Base-by-base conservation (phyloP, 106 monocot genomes). In the Dioscorea alata region DNA sequence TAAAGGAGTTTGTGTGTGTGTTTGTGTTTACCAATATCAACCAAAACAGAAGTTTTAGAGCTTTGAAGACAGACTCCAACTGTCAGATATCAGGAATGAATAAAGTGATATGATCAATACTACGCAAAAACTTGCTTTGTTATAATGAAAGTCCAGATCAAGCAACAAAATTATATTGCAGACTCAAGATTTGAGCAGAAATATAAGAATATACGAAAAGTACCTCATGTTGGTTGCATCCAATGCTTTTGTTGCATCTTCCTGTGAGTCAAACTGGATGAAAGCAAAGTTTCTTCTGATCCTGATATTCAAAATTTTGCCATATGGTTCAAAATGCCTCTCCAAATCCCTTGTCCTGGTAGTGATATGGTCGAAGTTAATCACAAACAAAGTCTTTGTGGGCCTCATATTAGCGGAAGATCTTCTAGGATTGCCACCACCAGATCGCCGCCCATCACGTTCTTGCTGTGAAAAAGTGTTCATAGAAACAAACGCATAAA, bases 201-300 rank as follows among this genome's bases (percentile, higher is more conserved):
- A 42, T 42, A 42, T 10, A 42, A 42, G 28, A 42, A 42, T 42
- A 42, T 10, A 42, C 2, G 28, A 42, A 42, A 42, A 8, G 42
- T n/a, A 92, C 97, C 97, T 92, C 85, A 81, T 67, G 64, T 97
- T 92, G 2, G 97, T 92, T 60, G 86, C 87, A 61, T 97, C 92
- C 72, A 97, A 75, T 57, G 97, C 97, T 77, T 82, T 97, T 16
- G 86, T 92, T 15, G 97, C 97, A 79, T 97, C 96, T 52, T 92
- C 91, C 58, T 82, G 89, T 24, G 69, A 69, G 59, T 97, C 96
- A 75, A 74, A 97, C 35, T 92, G 97, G 31, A 97, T 80, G 67
- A 97, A 97, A 8, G 92, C 97, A 73, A 97, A 97, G 69, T 92
- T 97, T 68, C 84, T 86, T 79, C 89, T 84, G 48, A 97, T 97